phyloP scores from a whole-genome alignment of 768 basidiomycete genomes.

The Hebeloma cylindrosporum region DNA sequence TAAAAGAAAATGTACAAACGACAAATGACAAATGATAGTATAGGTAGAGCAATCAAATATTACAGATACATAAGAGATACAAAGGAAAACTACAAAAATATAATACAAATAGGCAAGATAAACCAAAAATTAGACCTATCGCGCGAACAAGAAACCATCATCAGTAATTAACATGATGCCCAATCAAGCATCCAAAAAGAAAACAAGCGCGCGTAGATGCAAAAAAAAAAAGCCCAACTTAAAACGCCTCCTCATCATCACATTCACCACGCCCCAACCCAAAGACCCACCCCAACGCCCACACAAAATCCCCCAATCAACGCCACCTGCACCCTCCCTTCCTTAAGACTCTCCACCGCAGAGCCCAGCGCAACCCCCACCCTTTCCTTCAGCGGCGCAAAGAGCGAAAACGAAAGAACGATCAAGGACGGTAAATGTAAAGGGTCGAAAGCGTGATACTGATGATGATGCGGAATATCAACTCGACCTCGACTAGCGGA shows the following conservation, averaged over 20 bases:
- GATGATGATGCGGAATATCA: slow-evolving; percentile 2
- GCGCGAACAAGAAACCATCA: too few relatives aligned
- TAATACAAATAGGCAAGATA: too few relatives aligned
- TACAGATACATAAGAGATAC: too few relatives aligned
- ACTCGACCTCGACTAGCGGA: not conserved
- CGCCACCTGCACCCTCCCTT: slow-evolving; percentile 31
- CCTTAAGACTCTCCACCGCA: slow-evolving; percentile 20
- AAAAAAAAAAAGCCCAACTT: too few relatives aligned
- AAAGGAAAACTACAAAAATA: too few relatives aligned
- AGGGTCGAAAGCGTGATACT: slow-evolving; percentile 49
- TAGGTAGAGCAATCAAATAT: too few relatives aligned
- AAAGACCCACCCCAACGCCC: slow-evolving; percentile 37
- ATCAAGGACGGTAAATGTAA: slow-evolving; percentile 66
- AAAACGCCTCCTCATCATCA: too few relatives aligned
- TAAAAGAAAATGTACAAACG: not conserved
- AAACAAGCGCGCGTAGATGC: too few relatives aligned
- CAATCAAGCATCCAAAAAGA: not conserved
- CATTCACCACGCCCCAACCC: slow-evolving; percentile 5
- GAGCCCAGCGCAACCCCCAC: slow-evolving; percentile 25
- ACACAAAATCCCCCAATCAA: slow-evolving; percentile 39
- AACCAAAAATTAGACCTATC: too few relatives aligned
- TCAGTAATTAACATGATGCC: too few relatives aligned
- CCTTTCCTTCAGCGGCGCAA: slow-evolving; percentile 43
- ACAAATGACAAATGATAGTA: not conserved
- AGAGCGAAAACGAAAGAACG: slow-evolving; percentile 58